phyloP scores from a whole-genome alignment of 140 eudicot species.

The Erigeron philadelphicus region DNA sequence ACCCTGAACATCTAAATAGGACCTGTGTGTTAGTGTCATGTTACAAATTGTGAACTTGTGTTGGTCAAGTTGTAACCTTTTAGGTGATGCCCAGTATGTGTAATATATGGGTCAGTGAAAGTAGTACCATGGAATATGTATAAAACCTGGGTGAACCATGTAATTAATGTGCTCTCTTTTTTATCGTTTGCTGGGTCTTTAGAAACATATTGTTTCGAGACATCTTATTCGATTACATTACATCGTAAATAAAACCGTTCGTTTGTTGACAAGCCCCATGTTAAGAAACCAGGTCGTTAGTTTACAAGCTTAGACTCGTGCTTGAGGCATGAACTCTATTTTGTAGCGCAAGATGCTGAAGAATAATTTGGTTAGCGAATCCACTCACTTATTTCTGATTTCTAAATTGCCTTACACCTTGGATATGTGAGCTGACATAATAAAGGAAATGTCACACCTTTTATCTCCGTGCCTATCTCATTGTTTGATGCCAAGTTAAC shows the following conservation, averaged over 20 bases:
- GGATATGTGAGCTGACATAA: too few species aligned
- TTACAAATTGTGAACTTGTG: slow-evolving; percentile 16
- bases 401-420: too few species aligned
- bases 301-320: neutral
- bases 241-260: neutral
- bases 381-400: too few species aligned
- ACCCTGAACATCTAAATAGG: slow-evolving; percentile 16
- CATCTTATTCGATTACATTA: neutral
- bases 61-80: slow-evolving; percentile 19
- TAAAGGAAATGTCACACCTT: too few species aligned
- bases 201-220: neutral
- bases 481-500: too few species aligned
- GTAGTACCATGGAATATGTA: slow-evolving; percentile 2
- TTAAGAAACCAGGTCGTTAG: neutral
- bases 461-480: too few species aligned
- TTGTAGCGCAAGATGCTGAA: neutral
- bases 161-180: neutral
- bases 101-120: slow-evolving; percentile 10
- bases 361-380: too few species aligned
- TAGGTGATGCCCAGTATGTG: neutral
- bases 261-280: neutral
- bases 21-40: slow-evolving; percentile 1
- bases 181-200: neutral
- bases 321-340: neutral
- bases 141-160: slow-evolving; percentile 2